Conservation (phyloP, 2,329 filamentous ascomycete genomes). For the Epichloe aotearoae region DNA sequence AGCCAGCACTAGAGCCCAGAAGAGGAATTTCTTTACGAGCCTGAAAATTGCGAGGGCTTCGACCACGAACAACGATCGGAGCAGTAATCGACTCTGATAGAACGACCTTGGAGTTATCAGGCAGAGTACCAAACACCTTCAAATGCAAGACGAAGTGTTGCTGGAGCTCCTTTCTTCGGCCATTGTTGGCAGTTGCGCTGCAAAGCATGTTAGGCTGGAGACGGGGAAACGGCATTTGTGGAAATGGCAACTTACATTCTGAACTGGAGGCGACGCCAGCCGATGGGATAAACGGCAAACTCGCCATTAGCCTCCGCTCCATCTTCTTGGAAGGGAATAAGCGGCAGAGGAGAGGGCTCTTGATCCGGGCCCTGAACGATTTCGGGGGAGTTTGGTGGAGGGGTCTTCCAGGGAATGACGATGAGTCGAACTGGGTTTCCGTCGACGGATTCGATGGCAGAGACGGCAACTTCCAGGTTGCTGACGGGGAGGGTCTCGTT, state of each 20-base stretch:
- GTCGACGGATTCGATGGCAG: conserved; percentile 89
- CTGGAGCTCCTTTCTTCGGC: conserved; percentile 83
- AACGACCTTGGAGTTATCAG: conserved; percentile 69
- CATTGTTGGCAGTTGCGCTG: conserved; percentile 90
- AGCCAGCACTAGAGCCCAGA: conserved; percentile 61
- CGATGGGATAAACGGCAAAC: conserved; percentile 80
- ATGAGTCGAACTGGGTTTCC: conserved; percentile 87
- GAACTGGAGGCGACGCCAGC: conserved; percentile 89
- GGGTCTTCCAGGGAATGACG: conserved; percentile 96
- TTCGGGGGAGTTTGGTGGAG: conserved; percentile 63
- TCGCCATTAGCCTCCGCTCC: conserved; percentile 54
- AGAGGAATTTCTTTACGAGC: conserved; percentile 86
- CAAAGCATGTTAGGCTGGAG: neutral
- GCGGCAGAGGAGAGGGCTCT: conserved; percentile 70
- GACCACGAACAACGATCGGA: conserved; percentile 83
- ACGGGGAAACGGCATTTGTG: conserved; percentile 15
- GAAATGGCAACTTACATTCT: conserved; percentile 50
- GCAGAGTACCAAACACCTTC: conserved; percentile 71
- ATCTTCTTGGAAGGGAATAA: conserved; percentile 54
- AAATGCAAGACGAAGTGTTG: conserved; percentile 89
- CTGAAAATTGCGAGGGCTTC: conserved; percentile 90
- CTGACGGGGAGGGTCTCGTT: conserved; percentile 74
- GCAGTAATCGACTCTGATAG: conserved; percentile 77
- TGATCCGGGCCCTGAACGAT: conserved; percentile 57
- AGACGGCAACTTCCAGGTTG: conserved; percentile 75